Conservation (phyloP, 2,329 filamentous ascomycete species). For the Fusarium gaditjirri region DNA sequence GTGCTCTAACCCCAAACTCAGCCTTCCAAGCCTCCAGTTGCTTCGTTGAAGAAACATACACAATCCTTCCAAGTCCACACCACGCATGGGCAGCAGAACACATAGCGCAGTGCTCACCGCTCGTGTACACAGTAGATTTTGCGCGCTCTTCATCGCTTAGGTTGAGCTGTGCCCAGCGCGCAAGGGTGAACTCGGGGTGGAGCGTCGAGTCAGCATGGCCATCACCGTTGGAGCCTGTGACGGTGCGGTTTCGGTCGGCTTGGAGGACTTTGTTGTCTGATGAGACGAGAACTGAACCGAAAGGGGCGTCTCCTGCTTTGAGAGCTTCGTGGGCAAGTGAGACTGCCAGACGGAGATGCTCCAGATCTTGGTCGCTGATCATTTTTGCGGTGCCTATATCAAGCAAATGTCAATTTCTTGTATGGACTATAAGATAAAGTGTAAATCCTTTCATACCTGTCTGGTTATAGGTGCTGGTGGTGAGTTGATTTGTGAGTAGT, state of each 20-base stretch:
- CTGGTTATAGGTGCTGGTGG: background rate
- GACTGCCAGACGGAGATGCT: slow-evolving; percentile 37
- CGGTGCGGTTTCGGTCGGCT: slow-evolving; percentile 50
- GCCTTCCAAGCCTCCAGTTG: slow-evolving; percentile 46
- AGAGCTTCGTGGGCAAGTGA: slow-evolving; percentile 51
- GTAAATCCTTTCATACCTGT: background rate
- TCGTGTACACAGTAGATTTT: slow-evolving; percentile 49
- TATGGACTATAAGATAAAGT: background rate
- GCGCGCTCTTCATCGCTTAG: slow-evolving; percentile 54
- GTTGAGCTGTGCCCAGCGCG: slow-evolving; percentile 51
- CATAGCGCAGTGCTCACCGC: slow-evolving; percentile 53
- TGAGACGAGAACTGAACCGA: slow-evolving; percentile 51
- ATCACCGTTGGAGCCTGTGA: slow-evolving; percentile 44
- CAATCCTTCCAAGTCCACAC: slow-evolving; percentile 50
- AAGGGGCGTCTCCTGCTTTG: slow-evolving; percentile 50
- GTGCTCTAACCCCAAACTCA: slow-evolving; percentile 41
- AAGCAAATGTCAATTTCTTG: background rate
- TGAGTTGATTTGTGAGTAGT: background rate
- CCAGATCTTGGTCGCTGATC: slow-evolving; percentile 22
- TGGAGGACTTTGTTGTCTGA: slow-evolving; percentile 42
- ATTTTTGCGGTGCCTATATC: background rate
- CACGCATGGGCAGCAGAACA: slow-evolving; percentile 51
- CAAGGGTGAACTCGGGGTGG: slow-evolving; percentile 52
- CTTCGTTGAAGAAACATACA: slow-evolving; percentile 47
- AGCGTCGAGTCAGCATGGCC: slow-evolving; percentile 47